Conservation (phyloP, 306 rosid species). For the Chamaecrista fasciculata region DNA sequence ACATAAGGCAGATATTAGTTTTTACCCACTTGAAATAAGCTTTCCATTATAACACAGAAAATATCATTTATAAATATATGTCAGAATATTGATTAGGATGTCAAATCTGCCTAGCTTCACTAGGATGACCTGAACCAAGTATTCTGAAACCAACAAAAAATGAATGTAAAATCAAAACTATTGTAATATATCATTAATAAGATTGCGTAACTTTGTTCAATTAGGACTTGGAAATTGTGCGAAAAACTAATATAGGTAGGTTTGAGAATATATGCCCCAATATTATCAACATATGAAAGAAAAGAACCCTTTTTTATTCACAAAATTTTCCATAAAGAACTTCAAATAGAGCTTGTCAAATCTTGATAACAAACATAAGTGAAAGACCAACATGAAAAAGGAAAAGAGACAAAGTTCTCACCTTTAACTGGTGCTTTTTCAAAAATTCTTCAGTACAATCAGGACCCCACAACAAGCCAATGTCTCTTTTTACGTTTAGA, state of each 20-base stretch:
- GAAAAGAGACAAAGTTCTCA: conserved; percentile 25
- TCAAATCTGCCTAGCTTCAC: background rate
- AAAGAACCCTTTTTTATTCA: background rate
- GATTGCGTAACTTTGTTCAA: background rate
- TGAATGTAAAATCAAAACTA: conserved; percentile 4
- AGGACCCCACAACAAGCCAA: conserved; percentile 88
- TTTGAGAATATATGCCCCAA: background rate
- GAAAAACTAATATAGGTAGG: background rate
- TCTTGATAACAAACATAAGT: conserved; percentile 8
- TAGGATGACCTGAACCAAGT: conserved; percentile 23
- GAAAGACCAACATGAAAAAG: background rate
- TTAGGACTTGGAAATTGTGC: background rate
- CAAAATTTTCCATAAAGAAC: background rate
- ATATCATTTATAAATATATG: conserved; percentile 5
- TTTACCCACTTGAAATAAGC: background rate
- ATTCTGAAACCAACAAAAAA: no score
- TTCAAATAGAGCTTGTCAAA: conserved; percentile 11
- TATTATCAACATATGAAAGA: conserved; percentile 7
- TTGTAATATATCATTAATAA: background rate
- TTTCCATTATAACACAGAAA: background rate
- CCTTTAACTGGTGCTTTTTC: conserved; percentile 65
- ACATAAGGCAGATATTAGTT: background rate
- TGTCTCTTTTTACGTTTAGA: conserved; percentile 82
- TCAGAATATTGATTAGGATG: background rate
- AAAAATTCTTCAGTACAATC: conserved; percentile 89